Conservation (phyloP, 2,329 filamentous ascomycete genomes). For the Raffaelea deltoideospora region DNA sequence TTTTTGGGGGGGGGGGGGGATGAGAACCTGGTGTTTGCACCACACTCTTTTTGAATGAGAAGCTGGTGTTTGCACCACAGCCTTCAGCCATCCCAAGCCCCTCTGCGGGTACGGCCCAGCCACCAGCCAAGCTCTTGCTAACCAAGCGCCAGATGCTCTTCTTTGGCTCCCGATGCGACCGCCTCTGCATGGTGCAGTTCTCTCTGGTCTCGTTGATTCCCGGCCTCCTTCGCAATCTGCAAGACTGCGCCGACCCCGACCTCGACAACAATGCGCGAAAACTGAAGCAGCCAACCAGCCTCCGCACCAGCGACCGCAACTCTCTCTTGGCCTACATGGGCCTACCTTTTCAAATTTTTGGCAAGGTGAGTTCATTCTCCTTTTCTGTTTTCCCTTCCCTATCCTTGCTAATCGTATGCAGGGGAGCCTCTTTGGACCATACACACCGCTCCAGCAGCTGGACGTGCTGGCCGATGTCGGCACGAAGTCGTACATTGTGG, state of each 20-base stretch:
- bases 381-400: not conserved
- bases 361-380: slow-evolving; percentile 43
- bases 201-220: slow-evolving; percentile 91
- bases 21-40: too few species aligned
- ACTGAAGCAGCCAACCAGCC: slow-evolving; percentile 61
- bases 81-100: not conserved
- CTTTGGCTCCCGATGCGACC: slow-evolving; percentile 91
- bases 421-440: slow-evolving; percentile 90
- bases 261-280: slow-evolving; percentile 69
- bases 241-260: slow-evolving; percentile 90
- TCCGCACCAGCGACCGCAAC: slow-evolving; percentile 80
- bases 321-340: slow-evolving; percentile 92
- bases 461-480: slow-evolving; percentile 80
- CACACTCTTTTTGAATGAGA: too few species aligned
- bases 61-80: too few species aligned
- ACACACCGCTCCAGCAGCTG: slow-evolving; percentile 89
- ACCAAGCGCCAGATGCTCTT: slow-evolving; percentile 66
- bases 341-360: slow-evolving; percentile 84
- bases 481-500: slow-evolving; percentile 94
- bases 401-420: slow-evolving; percentile 17
- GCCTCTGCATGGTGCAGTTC: slow-evolving; percentile 96
- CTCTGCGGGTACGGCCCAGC: not conserved
- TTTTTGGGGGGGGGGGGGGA: too few species aligned
- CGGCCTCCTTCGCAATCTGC: slow-evolving; percentile 75
- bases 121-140: not conserved